phyloP scores from a whole-genome alignment of 2,329 filamentous ascomycete species.

The Penicillium hordei region DNA sequence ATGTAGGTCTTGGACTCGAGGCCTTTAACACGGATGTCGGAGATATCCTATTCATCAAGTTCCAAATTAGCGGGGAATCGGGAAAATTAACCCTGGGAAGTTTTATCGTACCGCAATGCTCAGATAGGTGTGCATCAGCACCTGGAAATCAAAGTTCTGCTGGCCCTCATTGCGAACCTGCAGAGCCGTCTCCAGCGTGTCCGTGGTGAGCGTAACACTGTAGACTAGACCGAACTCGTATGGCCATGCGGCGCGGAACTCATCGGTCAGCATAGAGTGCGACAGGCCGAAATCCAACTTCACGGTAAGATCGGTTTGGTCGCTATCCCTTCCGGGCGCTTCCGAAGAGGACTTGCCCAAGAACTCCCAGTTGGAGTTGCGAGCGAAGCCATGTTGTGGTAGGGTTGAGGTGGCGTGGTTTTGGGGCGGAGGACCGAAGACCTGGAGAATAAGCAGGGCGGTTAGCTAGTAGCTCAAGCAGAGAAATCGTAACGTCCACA shows the following conservation, averaged over 20 bases:
- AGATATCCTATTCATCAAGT: conserved; percentile 66
- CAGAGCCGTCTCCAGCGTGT: conserved; percentile 74
- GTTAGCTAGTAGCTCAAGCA: conserved; percentile 15
- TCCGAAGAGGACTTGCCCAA: conserved; percentile 54
- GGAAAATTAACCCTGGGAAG: not conserved
- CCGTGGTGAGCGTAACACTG: conserved; percentile 78
- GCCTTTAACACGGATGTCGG: conserved; percentile 68
- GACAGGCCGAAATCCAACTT: conserved; percentile 96
- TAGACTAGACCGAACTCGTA: conserved; percentile 89
- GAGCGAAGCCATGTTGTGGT: conserved; percentile 92
- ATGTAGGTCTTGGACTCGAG: conserved; percentile 74
- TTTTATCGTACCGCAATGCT: conserved; percentile 64
- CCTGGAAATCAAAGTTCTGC: conserved; percentile 84
- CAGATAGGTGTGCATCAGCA: conserved; percentile 89
- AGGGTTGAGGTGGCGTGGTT: conserved; percentile 76
- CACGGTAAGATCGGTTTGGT: conserved; percentile 63
- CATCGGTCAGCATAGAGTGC: conserved; percentile 66
- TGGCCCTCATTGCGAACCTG: conserved; percentile 86
- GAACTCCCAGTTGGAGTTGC: conserved; percentile 88
- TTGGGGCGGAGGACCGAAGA: conserved; percentile 79
- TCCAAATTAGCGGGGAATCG: conserved; percentile 14
- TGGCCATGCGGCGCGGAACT: conserved; percentile 73
- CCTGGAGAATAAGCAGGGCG: conserved; percentile 44
- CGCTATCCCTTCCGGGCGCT: conserved; percentile 32
- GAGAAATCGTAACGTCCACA: conserved; percentile 31